Conservation (phyloP, 2,329 filamentous ascomycete species). For the Penicillium palitans region DNA sequence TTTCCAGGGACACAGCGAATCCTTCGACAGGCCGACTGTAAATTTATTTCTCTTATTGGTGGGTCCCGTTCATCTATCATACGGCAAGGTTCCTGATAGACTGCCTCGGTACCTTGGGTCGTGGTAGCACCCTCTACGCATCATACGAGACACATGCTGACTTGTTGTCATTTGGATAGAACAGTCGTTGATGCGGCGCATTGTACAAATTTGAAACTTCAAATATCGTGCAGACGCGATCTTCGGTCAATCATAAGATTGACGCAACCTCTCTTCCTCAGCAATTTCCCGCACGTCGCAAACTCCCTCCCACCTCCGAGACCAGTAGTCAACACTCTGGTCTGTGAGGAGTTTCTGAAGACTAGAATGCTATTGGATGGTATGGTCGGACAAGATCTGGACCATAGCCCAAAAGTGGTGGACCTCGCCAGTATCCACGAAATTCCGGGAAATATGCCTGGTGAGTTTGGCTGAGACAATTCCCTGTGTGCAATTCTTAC, state of each 20-base stretch:
- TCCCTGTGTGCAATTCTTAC: slow-evolving; percentile 26
- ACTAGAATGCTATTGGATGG: slow-evolving; percentile 38
- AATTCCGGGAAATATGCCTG: slow-evolving; percentile 39
- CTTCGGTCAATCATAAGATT: slow-evolving; percentile 3
- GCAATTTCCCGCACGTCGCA: background rate
- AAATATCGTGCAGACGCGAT: slow-evolving; percentile 6
- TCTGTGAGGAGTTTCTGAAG: slow-evolving; percentile 9
- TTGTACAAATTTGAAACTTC: slow-evolving; percentile 12
- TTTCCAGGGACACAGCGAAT: slow-evolving; percentile 2
- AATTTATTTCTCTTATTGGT: slow-evolving; percentile 17
- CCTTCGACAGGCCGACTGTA: slow-evolving; percentile 10
- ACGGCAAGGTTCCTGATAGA: slow-evolving; percentile 22
- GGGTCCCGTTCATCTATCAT: slow-evolving; percentile 20
- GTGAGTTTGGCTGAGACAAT: slow-evolving; percentile 34
- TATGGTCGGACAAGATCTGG: slow-evolving; percentile 41
- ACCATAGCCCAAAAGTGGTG: slow-evolving; percentile 38
- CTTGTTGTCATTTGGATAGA: slow-evolving; percentile 25
- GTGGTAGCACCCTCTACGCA: slow-evolving; percentile 13
- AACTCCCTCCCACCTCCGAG: background rate
- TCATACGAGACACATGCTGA: slow-evolving; percentile 26
- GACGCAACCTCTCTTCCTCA: slow-evolving; percentile 6
- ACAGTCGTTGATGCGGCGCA: slow-evolving; percentile 22
- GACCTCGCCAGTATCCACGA: slow-evolving; percentile 46
- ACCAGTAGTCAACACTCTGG: slow-evolving; percentile 8
- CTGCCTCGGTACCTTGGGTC: slow-evolving; percentile 25